These are phyloP conservation scores for Cladorrhinum samala DNA, from an alignment of 495 filamentous ascomycete species.

Conservation along the genomic window DNA sequence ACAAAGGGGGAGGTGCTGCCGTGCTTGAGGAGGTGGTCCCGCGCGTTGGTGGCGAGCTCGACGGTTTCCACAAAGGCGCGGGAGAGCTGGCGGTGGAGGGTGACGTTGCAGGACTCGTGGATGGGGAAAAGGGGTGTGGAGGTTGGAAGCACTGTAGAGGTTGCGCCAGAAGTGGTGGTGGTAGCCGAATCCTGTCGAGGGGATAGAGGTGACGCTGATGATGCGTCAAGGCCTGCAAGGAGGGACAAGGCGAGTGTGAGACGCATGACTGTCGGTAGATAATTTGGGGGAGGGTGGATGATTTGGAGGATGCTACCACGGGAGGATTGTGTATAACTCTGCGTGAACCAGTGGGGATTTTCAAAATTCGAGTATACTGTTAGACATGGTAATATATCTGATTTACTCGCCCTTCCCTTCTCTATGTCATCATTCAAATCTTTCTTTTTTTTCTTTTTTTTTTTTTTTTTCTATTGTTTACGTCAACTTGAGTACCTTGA, in stretches of 20 bases:
- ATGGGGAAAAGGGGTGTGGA: slow-evolving; percentile 33
- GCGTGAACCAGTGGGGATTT: too few relatives aligned
- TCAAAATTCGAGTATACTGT: background rate
- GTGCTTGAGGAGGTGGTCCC: slow-evolving; percentile 41
- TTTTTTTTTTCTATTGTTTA: background rate
- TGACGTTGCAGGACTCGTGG: slow-evolving; percentile 52
- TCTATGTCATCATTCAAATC: background rate
- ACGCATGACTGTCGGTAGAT: slow-evolving; percentile 3
- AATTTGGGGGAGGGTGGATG: too few relatives aligned
- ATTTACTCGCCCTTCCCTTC: background rate
- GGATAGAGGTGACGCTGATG: background rate
- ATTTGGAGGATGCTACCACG: too few relatives aligned
- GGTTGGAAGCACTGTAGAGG: slow-evolving; percentile 6
- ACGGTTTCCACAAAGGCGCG: slow-evolving; percentile 44
- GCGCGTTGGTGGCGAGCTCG: slow-evolving; percentile 43
- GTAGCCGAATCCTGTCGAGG: background rate
- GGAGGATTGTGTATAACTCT: too few relatives aligned
- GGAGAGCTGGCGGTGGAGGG: slow-evolving; percentile 42
- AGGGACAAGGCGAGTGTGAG: background rate
- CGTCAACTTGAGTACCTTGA: background rate
- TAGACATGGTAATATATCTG: too few relatives aligned
- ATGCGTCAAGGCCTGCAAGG: background rate
- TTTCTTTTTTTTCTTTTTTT: background rate
- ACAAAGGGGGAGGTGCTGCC: slow-evolving; percentile 47
- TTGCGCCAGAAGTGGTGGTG: background rate